phyloP scores from a whole-genome alignment of 1,139 yeast genomes.

The Trichomonascaceae sp. region DNA sequence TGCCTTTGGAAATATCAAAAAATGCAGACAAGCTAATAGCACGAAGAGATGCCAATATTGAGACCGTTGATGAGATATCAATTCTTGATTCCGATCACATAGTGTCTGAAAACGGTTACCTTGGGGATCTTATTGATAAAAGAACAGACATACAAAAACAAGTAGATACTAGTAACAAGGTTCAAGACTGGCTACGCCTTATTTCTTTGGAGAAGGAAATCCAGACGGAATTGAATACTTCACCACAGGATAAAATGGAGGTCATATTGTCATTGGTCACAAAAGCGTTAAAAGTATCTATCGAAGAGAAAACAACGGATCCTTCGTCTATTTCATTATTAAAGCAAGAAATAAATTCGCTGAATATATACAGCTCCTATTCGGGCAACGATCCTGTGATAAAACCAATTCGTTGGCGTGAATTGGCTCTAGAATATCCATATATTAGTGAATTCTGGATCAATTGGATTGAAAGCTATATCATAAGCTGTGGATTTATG shows the following conservation, averaged over 20 bases:
- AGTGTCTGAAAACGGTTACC: neutral
- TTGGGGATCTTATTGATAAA: neutral
- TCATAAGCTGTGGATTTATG: constrained; percentile 3
- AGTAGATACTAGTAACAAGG: neutral
- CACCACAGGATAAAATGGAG: neutral
- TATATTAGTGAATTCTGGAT: constrained; percentile 2
- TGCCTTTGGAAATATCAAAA: neutral
- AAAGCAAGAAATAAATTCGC: neutral
- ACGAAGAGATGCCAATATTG: neutral
- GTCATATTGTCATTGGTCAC: neutral
- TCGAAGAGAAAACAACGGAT: neutral
- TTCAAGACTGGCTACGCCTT: constrained; percentile 6
- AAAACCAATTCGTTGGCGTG: neutral
- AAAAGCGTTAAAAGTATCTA: constrained; percentile 6
- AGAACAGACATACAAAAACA: constrained; percentile 2
- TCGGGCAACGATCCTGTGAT: neutral
- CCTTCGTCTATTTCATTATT: neutral
- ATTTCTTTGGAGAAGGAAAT: constrained; percentile 4
- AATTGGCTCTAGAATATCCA: neutral
- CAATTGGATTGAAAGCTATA: constrained; percentile 4
- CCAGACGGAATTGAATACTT: constrained; percentile 8
- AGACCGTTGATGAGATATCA: neutral
- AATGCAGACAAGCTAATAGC: neutral
- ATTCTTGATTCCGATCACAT: neutral
- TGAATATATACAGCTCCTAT: neutral